Conservation (phyloP, 495 filamentous ascomycete species). For the Trichoderma parareesei region DNA sequence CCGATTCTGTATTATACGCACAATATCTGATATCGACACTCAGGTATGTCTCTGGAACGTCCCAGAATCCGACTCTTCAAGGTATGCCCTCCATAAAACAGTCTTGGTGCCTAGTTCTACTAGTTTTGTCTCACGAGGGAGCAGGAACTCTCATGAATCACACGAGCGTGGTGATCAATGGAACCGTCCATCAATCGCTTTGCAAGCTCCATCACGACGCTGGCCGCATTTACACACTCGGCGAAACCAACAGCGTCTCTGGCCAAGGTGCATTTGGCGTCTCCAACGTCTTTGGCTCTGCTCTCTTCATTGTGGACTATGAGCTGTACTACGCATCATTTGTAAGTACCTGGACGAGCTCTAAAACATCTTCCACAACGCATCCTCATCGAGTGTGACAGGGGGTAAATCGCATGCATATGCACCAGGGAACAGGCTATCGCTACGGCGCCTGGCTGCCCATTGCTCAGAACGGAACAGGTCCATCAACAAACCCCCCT, state of each 20-base stretch:
- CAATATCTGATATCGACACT: too few species aligned
- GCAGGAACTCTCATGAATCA: constrained; percentile 6
- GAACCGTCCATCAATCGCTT: background rate
- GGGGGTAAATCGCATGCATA: background rate
- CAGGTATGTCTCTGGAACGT: background rate
- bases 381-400: background rate
- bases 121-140: background rate
- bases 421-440: background rate
- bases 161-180: constrained; percentile 2
- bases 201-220: background rate
- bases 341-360: background rate
- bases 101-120: background rate
- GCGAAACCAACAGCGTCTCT: constrained; percentile 1
- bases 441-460: constrained; percentile 3
- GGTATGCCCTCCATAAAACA: background rate
- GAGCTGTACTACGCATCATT: constrained; percentile 1
- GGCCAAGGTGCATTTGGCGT: background rate
- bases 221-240: background rate
- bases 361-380: background rate
- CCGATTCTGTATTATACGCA: background rate
- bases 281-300: constrained; percentile 1
- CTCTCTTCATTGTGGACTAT: background rate
- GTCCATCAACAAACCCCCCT: background rate
- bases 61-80: background rate
- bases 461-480: constrained; percentile 1